Base-by-base conservation (phyloP, 805 yeast species). In the Candida nitratophila region DNA sequence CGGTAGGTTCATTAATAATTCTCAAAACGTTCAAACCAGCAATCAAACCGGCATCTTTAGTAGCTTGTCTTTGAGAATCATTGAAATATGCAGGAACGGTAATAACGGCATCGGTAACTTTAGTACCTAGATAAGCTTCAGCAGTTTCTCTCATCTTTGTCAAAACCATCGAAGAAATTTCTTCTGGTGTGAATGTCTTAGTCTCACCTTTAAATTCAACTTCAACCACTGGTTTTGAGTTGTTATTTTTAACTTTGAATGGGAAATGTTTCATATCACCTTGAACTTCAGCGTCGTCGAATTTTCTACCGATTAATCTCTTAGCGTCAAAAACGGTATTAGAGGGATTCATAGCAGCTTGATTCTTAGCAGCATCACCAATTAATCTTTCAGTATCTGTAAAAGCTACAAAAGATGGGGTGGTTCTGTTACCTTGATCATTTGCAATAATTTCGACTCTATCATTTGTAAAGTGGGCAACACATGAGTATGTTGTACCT, bases 361-460 rank as follows among this genome's bases (percentile, higher is more conserved):
- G 97, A 71, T 90, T 89, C 83, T 89, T 89, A 53, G 96, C 97
- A 55, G 96, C 91, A 68, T 88, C 96, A 73, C 96, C 96, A 61
- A 88, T 86, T 60, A 88, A 76, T 73, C 96, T 82, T 76, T 89
- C 97, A 45, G 85, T 79, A 55, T 85, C 93, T 44, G 96, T 86
- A 75, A 89, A 89, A 37, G 96, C 96, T 45, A 90, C 97, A 65
- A 84, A 90, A 29, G 96, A 90, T 46, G 97, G 96, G 46, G 97
- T 90, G 48, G 90, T 89, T 78, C 97, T 87, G 80, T 89, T 89
- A 81, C 97, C 97, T 76, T 89, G 97, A 69, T 90, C 97, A 67
- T 89, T 89, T 61, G 97, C 96, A 64, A 89, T 86, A 68, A 89
- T 90, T 71, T 90, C 97, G 43, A 90, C 97, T 65, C 86, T 77